Conservation (phyloP, 805 yeast species). For the Blastobotrys mokoenaii region DNA sequence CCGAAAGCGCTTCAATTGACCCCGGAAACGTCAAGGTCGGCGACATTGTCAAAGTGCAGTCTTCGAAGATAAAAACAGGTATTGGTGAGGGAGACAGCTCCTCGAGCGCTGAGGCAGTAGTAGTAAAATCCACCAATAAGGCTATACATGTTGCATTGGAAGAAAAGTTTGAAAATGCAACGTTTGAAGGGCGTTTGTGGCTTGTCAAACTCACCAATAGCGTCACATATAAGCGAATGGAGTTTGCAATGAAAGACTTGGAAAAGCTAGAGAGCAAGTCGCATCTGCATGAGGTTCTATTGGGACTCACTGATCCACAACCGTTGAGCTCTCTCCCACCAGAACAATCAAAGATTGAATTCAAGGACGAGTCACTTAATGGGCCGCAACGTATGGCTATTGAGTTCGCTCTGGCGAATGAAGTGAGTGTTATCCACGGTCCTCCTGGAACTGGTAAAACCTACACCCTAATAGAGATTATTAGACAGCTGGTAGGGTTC, state of each 20-base stretch:
- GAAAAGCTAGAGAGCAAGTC: conserved; percentile 37
- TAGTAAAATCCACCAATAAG: conserved; percentile 43
- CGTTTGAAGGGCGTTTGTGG: conserved; percentile 50
- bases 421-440: conserved; percentile 56
- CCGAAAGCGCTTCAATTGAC: conserved; percentile 27
- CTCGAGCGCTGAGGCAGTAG: conserved; percentile 49
- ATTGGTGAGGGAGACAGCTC: conserved; percentile 16
- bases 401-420: conserved; percentile 47
- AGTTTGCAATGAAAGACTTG: conserved; percentile 61
- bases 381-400: conserved; percentile 70
- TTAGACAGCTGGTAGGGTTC: conserved; percentile 53
- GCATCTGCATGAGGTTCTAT: conserved; percentile 36
- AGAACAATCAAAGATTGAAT: conserved; percentile 4
- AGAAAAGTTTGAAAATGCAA: conserved; percentile 43
- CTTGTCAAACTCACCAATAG: conserved; percentile 47
- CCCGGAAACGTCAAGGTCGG: conserved; percentile 58
- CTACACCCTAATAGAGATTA: conserved; percentile 71
- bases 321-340: no score
- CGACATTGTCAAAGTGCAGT: conserved; percentile 61
- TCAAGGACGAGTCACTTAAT: conserved; percentile 42
- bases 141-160: conserved; percentile 53
- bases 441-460: conserved; percentile 87
- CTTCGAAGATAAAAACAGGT: conserved; percentile 6
- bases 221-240: conserved; percentile 47
- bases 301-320: conserved; percentile 29